A percentile compares a stretch with the other conserved stretches of the same genome.
These are phyloP conservation scores for Trematosphaeria pertusa DNA, from an alignment of 2,329 filamentous ascomycete species.

Conservation along the genomic window DNA sequence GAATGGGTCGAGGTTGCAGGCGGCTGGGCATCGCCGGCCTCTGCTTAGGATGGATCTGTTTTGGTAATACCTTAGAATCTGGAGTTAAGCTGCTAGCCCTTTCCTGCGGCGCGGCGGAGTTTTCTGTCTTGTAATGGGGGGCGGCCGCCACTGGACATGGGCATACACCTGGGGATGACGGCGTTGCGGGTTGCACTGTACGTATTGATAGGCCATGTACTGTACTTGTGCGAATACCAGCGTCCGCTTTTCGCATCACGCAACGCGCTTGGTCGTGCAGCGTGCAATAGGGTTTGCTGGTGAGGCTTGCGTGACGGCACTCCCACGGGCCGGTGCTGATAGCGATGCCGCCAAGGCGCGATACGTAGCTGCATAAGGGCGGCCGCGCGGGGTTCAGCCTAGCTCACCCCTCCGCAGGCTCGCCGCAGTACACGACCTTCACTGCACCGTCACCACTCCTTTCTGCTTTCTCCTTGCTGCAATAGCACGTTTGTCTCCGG, in stretches of 20 bases:
- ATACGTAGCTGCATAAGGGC: background rate
- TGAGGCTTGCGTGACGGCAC: conserved; percentile 8
- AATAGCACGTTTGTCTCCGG: background rate
- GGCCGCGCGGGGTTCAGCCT: too few species aligned
- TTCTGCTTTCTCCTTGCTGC: background rate
- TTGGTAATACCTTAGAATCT: conserved; percentile 8
- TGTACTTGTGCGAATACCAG: conserved; percentile 12
- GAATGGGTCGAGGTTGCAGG: conserved; percentile 98
- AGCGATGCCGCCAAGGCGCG: conserved; percentile 2
- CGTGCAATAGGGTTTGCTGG: background rate
- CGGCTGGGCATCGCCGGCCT: conserved; percentile 75
- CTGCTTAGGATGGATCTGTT: conserved; percentile 13
- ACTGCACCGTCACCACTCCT: background rate
- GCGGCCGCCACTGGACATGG: background rate
- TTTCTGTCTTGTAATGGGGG: background rate
- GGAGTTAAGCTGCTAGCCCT: conserved; percentile 11
- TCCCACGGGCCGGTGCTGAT: conserved; percentile 4
- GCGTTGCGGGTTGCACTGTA: conserved; percentile 17
- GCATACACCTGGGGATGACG: conserved; percentile 5
- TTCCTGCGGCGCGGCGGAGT: conserved; percentile 2
- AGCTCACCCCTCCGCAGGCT: too few species aligned
- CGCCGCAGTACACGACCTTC: too few species aligned
- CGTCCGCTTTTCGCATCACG: background rate
- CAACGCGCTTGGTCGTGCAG: background rate
- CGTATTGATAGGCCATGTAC: conserved; percentile 9